Evolutionary conservation across 495 filamentous ascomycete genomes (phyloP).

Genomic region (Penicillium cataractarum): DNA sequence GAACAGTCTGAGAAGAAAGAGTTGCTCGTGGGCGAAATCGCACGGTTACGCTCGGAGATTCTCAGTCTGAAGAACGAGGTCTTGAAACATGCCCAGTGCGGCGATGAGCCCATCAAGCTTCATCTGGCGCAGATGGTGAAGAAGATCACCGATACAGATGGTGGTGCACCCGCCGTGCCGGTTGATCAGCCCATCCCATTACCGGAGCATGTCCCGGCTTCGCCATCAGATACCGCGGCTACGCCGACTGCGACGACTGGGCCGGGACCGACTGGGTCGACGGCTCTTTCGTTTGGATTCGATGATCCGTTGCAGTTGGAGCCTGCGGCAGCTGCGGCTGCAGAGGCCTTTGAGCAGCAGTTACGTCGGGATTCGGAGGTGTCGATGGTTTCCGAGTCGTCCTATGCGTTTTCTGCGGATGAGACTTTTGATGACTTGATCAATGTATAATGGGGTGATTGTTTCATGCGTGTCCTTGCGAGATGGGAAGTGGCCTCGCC

Average conservation of each 20-base stretch:
- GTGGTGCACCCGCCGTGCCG: background rate
- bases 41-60: conserved; percentile 43
- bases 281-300: conserved; percentile 40
- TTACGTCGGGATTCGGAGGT: conserved; percentile 37
- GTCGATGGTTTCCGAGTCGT: conserved; percentile 32
- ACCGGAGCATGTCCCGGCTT: conserved; percentile 14
- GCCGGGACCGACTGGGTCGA: conserved; percentile 10
- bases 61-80: conserved; percentile 59
- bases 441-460: conserved; percentile 26
- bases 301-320: conserved; percentile 40
- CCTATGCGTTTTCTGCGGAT: conserved; percentile 38
- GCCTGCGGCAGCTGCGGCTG: conserved; percentile 19
- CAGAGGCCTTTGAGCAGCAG: conserved; percentile 33
- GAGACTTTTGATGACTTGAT: conserved; percentile 42
- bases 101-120: conserved; percentile 54
- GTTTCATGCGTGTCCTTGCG: background rate
- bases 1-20: conserved; percentile 60
- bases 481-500: background rate
- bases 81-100: conserved; percentile 62
- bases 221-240: conserved; percentile 13
- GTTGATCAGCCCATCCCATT: conserved; percentile 6
- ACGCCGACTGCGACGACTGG: conserved; percentile 13
- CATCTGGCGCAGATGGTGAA: conserved; percentile 53
- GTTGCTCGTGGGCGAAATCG: conserved; percentile 67
- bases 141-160: conserved; percentile 37